phyloP scores from a whole-genome alignment of 441 rosid genomes.

The Pelargonium hybrid region DNA sequence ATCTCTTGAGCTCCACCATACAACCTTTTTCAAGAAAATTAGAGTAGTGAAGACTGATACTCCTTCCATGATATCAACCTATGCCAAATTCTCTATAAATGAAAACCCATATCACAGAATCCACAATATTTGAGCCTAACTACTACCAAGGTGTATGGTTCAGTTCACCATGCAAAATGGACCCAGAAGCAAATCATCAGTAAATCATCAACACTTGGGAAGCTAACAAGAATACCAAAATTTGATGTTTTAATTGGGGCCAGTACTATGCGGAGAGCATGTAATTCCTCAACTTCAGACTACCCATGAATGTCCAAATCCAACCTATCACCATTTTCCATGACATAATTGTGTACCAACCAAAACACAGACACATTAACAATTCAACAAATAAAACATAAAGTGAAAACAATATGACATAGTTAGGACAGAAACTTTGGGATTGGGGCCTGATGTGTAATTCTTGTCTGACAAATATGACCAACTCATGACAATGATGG shows the following conservation, averaged over 20 bases:
- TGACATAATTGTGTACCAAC: background rate
- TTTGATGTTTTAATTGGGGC: too few species aligned
- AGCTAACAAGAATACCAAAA: background rate
- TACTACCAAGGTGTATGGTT: too few species aligned
- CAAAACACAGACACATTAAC: background rate
- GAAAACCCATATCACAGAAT: background rate
- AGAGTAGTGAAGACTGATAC: constrained; percentile 40
- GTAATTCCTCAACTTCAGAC: background rate
- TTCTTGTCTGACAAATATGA: background rate
- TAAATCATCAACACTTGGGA: background rate
- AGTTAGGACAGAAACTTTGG: background rate
- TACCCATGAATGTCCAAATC: background rate
- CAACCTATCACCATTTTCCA: background rate
- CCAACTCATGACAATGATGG: background rate
- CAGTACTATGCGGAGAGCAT: background rate
- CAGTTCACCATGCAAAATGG: background rate
- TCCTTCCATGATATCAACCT: constrained; percentile 61
- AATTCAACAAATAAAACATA: background rate
- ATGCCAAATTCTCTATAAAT: background rate
- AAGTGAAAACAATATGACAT: background rate
- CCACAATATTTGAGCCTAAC: background rate
- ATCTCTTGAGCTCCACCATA: constrained; percentile 39
- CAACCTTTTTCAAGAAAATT: constrained; percentile 48
- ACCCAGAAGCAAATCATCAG: background rate
- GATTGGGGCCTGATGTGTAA: background rate